A percentile compares a stretch with the other conserved stretches of the same genome.
Evolutionary conservation across 2,329 filamentous ascomycete genomes (phyloP).

Genomic region (Phialophora macrospora): DNA sequence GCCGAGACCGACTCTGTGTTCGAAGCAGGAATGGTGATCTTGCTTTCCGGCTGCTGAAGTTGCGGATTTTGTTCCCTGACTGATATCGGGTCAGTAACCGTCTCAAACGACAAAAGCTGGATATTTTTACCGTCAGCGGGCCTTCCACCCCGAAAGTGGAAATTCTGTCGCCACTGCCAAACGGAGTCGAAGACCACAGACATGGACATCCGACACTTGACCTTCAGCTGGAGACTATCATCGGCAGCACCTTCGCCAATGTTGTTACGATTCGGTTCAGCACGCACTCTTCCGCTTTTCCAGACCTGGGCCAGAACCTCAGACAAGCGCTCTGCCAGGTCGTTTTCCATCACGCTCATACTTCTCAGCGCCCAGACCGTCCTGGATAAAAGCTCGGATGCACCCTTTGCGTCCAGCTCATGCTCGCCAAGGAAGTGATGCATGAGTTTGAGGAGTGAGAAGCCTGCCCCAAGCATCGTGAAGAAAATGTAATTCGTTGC

Average conservation of each 20-base stretch:
- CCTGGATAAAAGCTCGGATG: conserved; percentile 62
- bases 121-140: conserved; percentile 44
- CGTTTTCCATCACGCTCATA: conserved; percentile 66
- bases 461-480: conserved; percentile 68
- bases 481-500: conserved; percentile 69
- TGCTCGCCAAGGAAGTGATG: conserved; percentile 67
- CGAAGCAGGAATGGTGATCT: conserved; percentile 17
- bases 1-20: conserved; percentile 6
- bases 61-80: conserved; percentile 26
- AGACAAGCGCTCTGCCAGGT: conserved; percentile 66
- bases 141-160: conserved; percentile 69
- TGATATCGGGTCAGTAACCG: conserved; percentile 11
- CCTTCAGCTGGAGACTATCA: conserved; percentile 62
- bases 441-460: conserved; percentile 67
- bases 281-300: conserved; percentile 53
- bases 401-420: conserved; percentile 54
- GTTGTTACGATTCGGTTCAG: conserved; percentile 40
- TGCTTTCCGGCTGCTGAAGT: conserved; percentile 26
- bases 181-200: conserved; percentile 70
- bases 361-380: conserved; percentile 64
- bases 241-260: conserved; percentile 33
- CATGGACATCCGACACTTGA: conserved; percentile 70
- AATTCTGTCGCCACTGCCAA: conserved; percentile 69
- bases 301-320: conserved; percentile 70
- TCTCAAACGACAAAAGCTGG: background rate